A percentile compares a stretch with the other conserved stretches of the same genome.
These are phyloP conservation scores for Colletotrichum echinochloae DNA, from an alignment of 2,329 filamentous ascomycete species.

Conservation along the genomic window DNA sequence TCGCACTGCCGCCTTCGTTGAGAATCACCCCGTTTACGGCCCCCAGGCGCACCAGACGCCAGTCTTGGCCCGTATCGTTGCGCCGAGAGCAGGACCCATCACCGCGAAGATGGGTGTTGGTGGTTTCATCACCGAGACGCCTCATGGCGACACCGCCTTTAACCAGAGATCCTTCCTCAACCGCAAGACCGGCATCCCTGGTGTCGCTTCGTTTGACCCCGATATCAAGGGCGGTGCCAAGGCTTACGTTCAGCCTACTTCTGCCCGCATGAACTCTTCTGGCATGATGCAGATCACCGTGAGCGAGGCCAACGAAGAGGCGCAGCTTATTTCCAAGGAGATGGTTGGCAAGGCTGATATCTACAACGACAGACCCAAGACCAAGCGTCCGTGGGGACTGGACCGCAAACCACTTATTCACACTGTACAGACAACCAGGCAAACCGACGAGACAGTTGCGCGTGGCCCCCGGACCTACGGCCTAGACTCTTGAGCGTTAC, in stretches of 20 bases:
- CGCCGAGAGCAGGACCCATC: constrained; percentile 53
- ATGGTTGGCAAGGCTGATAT: constrained; percentile 51
- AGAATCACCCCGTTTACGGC: constrained; percentile 72
- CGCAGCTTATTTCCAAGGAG: constrained; percentile 61
- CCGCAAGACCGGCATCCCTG: constrained; percentile 43
- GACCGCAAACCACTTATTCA: constrained; percentile 13
- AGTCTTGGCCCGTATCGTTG: constrained; percentile 63
- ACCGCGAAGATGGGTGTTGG: constrained; percentile 64
- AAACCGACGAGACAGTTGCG: constrained; percentile 38
- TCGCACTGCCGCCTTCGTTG: constrained; percentile 64
- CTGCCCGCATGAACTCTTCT: constrained; percentile 60
- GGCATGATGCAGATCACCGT: constrained; percentile 62
- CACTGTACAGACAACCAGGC: background rate
- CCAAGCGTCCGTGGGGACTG: background rate
- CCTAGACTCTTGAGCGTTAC: constrained; percentile 44
- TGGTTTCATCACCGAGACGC: constrained; percentile 63
- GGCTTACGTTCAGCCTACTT: constrained; percentile 60
- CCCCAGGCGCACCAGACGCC: constrained; percentile 65
- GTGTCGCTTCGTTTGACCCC: constrained; percentile 59
- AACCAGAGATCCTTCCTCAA: constrained; percentile 46
- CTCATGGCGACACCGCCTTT: constrained; percentile 57
- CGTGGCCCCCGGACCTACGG: constrained; percentile 56
- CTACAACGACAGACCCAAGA: constrained; percentile 46
- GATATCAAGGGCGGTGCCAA: constrained; percentile 65
- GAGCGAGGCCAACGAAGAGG: constrained; percentile 53